Conservation (phyloP, 331 rosid species). For the Cydonia oblonga region DNA sequence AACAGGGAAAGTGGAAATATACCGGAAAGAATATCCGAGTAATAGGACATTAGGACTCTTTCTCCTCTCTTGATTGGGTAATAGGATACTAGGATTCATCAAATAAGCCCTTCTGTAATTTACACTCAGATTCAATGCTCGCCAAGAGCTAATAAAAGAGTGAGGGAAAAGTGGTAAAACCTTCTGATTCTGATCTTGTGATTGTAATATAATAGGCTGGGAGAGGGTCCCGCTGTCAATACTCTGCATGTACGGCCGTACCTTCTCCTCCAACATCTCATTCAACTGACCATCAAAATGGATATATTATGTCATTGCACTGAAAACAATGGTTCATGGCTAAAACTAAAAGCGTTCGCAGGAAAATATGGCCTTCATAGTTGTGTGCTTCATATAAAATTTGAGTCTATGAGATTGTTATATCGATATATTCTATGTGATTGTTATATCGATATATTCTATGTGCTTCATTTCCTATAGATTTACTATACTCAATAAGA, state of each 20-base stretch:
- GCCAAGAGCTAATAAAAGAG: neutral
- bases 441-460: neutral
- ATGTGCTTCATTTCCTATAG: neutral
- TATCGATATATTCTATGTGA: too few relatives aligned
- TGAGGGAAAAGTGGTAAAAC: conserved; percentile 12
- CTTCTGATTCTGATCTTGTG: conserved; percentile 44
- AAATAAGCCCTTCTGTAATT: neutral
- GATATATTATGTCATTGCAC: neutral
- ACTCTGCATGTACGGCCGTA: conserved; percentile 54
- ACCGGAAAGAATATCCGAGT: neutral
- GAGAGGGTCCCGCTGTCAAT: conserved; percentile 36
- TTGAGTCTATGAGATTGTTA: neutral
- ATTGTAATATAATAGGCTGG: conserved; percentile 52
- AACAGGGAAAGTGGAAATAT: neutral
- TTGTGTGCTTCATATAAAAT: neutral
- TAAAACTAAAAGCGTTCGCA: neutral
- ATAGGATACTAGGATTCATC: neutral
- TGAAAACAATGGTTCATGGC: neutral
- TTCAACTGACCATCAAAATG: conserved; percentile 45
- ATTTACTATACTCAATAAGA: neutral
- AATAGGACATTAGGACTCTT: neutral
- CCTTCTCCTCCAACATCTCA: conserved; percentile 72
- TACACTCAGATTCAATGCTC: neutral
- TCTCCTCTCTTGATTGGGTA: neutral
- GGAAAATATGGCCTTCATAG: neutral